Base-by-base conservation (phyloP, 331 rosid genomes). In the Cydonia oblonga region DNA sequence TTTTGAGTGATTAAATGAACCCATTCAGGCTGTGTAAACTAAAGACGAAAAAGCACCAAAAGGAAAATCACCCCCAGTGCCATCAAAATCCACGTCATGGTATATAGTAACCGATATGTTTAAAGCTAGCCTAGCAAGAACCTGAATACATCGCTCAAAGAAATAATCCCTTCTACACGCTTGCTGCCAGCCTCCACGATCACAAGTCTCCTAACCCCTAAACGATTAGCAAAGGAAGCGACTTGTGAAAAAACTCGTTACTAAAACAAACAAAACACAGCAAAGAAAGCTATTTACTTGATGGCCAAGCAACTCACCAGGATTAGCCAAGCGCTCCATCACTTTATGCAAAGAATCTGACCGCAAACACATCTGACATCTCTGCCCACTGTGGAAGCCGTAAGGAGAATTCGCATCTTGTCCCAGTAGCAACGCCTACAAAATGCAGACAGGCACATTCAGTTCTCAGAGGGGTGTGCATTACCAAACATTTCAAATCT, bases 111-210 rank as follows among this genome's bases (percentile, higher is more conserved):
- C 66, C 49, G 61, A 57, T 65, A 32, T 35, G 78, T 64, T 82
- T 69, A 38, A 58, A 68, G 78, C 74, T 85, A 84, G 84, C 91
- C 90, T 78, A 95, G 88, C 73, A 95, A 83, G 89, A 88, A 88
- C 86, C 84, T 89, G 86, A 95, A 86, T 68, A 95, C 78, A 82
- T 95, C 99, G 49, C 87, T 84, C 88, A 95, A 78, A 12, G 99
- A 84, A 79, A 95, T 74, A 30, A 95, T 83, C 79, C 99, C 99
- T 84, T 95, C 96, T n/a, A 95, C 96, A 0, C 96, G 96, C 87
- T 89, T 95, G 88, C 97, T 91, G 26, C 99, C 99, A 4, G 99
- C 99, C 81, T 95, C 99, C 78, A 95, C 99, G 22, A 95, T 82
- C 38, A 91, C 88, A 53, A 95, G 88, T 76, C 99, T 87, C 81